Percentiles rank a stretch among this genome's conserved stretches.
These are phyloP conservation scores for Leccinum proliferum DNA, from an alignment of 1,284 basidiomycete species.

Conservation along the genomic window DNA sequence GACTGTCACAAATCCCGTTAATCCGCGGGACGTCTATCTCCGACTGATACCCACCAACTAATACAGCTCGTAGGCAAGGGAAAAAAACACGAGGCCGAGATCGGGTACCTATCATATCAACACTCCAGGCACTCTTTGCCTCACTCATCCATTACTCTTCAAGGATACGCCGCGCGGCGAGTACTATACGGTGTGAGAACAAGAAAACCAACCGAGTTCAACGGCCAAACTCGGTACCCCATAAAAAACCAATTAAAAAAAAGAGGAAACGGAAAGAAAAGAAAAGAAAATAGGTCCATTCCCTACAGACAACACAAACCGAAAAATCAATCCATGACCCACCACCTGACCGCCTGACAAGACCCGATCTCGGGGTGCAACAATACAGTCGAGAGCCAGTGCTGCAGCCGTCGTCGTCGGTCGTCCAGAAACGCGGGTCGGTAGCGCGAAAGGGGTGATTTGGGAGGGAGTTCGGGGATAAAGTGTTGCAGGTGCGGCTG, in stretches of 20 bases:
- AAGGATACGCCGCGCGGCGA: background rate
- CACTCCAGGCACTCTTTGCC: background rate
- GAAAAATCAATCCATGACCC: slow-evolving; percentile 51
- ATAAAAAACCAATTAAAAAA: background rate
- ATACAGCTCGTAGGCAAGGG: background rate
- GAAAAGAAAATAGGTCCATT: background rate
- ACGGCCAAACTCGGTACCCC: background rate
- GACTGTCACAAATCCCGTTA: background rate
- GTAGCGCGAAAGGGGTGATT: slow-evolving; percentile 62
- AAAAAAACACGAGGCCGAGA: background rate
- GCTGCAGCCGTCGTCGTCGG: slow-evolving; percentile 58
- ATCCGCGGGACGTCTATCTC: no score
- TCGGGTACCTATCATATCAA: background rate
- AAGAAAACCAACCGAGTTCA: background rate
- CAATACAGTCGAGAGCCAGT: slow-evolving; percentile 62
- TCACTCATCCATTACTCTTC: no score
- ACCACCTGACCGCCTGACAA: slow-evolving; percentile 52
- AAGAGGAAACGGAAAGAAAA: background rate
- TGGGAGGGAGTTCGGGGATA: slow-evolving; percentile 64
- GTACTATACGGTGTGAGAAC: background rate
- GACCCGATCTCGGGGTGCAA: slow-evolving; percentile 72
- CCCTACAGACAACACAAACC: background rate
- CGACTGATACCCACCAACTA: no score
- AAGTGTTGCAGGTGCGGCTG: slow-evolving; percentile 43
- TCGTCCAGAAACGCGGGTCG: slow-evolving; percentile 65